Base-by-base conservation (phyloP, 2,329 filamentous ascomycete genomes). In the Fusarium buxicola region DNA sequence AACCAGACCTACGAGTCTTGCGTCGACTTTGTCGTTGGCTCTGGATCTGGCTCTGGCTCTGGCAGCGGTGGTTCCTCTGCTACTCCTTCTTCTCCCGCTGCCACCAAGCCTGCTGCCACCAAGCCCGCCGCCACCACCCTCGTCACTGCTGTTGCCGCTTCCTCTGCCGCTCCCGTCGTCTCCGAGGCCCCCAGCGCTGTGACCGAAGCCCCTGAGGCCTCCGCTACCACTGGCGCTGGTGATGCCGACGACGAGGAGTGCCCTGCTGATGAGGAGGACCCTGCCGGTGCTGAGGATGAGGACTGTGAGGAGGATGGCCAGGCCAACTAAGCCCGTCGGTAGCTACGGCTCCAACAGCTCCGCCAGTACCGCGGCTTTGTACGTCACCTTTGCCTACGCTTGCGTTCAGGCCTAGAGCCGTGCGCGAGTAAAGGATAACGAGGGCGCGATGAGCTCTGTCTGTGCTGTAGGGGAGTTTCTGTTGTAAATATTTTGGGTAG, bases 1-100 rank as follows among this genome's bases (percentile, higher is more conserved):
- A 69, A 83, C 55, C 86, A 89, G 79, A 88, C 86, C 10, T 89
- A 89, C 70, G 83, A 87, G 77, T 81, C 81, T 45, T 89, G 86
- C 74, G 77, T 88, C 47, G 86, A 89, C 69, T 88, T 89, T 45
- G 70, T 69, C 25, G 63, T 73, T 15, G 53, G 55, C 24, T 47
- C 60, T 10, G 52, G 32, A 16, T 41, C 60, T 12, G 55, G 39
- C 2, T 49, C 61, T 7, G 50, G 61, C 0, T 45, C 59, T 9
- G 50, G 48, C 2, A 44, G 52, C 8, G 50, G 47, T 4, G 39
- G 53, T 3, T 25, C 60, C 10, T 49, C 60, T 4, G 43, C 44
- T 12, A 35, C 57, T 16, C 35, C 64, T 12, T 46, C 36, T 30
- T 35, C 60, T 24, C 44, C 52, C n/a, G 36, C 48, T 24, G 31